Evolutionary conservation across 805 yeast species (phyloP), one percentile per base, ranked within the genome.

Genomic region (Saccharomycopsis capsularis): DNA sequence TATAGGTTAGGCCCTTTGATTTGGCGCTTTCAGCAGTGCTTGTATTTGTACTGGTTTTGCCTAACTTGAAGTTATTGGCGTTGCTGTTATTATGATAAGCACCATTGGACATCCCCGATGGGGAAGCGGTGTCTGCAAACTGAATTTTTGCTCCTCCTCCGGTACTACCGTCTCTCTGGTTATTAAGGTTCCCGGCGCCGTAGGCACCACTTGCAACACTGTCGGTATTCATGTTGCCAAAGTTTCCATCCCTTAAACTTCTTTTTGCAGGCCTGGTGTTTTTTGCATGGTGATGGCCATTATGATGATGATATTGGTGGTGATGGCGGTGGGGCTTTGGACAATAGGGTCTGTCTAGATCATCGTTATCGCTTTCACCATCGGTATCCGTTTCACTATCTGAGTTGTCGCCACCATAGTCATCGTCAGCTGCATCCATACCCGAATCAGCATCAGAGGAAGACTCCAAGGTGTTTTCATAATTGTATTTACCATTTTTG

Each of bases 371-470:
- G 16, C 22, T 18, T 18, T 19, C 40, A 24, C 19, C 22, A 18
- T 45, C 49, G 13, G 18, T 18, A 22, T 21, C 32, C 15, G 23
- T 22, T 21, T 44, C 49, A 21, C n/a, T 18, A 39, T 44, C 49
- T 35, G 11, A 11, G 18, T 23, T 32, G 27, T 32, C 30, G 11
- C 22, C 30, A 23, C 32, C 44, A 30, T 5, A 13, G 18, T 32
- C 50, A 5, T 46, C 38, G 9, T 32, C 42, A 15, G 25, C 37
- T 21, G 34, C 29, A 42, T 5, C 22, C 18, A 24, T 36, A n/a
- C 36, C 21, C 11, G 30, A 66, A 63, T 75, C 23, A 69, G 71
- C 34, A 71, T 56, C 44, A 65, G 66, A 49, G 5, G 38, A 70
- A 68, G 11, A 71, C 75, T 54, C n/a, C n/a, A n/a, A n/a, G n/a